These are phyloP conservation scores for Henningerozyma blattae DNA, from an alignment of 805 yeast species.

Conservation along the genomic window DNA sequence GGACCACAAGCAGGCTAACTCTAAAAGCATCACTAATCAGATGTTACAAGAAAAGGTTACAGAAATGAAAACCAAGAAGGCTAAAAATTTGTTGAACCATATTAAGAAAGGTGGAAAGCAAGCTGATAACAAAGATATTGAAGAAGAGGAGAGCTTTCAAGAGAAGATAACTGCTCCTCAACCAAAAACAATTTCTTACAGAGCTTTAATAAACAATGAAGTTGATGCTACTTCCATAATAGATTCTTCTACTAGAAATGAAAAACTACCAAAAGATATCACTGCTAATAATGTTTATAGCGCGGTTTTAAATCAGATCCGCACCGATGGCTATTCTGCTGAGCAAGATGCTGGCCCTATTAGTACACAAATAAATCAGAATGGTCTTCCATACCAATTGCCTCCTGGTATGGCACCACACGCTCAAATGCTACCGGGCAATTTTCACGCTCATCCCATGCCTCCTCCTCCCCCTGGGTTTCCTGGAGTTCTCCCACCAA, in stretches of 20 bases:
- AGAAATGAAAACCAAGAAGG: conserved; percentile 1
- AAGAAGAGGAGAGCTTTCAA: neutral
- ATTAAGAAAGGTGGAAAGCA: conserved; percentile 2
- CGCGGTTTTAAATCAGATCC: conserved; percentile 23
- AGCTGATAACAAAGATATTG: conserved; percentile 3
- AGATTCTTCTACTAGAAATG: conserved; percentile 13
- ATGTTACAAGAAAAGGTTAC: conserved; percentile 2
- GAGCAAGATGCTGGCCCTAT: too few relatives aligned
- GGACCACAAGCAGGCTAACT: conserved; percentile 20
- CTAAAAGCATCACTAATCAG: conserved; percentile 3
- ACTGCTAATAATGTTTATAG: conserved; percentile 23
- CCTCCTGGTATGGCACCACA: conserved; percentile 16
- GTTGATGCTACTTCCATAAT: neutral
- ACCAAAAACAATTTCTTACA: neutral
- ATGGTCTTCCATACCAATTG: conserved; percentile 17
- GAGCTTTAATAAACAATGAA: neutral
- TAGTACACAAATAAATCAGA: neutral
- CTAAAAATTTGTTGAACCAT: conserved; percentile 2
- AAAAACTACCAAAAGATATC: conserved; percentile 8
- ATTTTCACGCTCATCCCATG: conserved; percentile 7
- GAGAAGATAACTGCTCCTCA: too few relatives aligned
- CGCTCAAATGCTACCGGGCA: conserved; percentile 8
- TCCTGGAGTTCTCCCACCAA: conserved; percentile 2
- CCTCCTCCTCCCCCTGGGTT: conserved; percentile 4
- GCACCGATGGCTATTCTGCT: conserved; percentile 6